Conservation (phyloP, 2,329 filamentous ascomycete genomes). For the Aspergillus luchuensis region DNA sequence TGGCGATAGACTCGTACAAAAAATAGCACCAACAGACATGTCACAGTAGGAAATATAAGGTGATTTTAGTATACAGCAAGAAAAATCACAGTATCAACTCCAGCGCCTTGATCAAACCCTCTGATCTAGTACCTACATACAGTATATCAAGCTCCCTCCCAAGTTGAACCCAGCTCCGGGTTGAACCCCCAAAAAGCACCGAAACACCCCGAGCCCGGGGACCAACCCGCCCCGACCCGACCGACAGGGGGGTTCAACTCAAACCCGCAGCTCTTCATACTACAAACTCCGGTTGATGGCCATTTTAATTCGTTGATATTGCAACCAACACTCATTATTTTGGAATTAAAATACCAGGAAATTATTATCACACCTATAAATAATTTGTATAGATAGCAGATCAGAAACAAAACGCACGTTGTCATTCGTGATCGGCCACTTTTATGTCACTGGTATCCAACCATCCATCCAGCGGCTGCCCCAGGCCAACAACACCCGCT, state of each 20-base stretch:
- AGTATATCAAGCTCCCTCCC: neutral
- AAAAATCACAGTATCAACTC: neutral
- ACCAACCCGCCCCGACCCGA: neutral
- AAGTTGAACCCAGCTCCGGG: neutral
- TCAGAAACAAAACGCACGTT: neutral
- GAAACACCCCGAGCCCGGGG: neutral
- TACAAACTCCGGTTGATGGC: neutral
- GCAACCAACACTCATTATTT: too few species aligned
- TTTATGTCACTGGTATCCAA: neutral
- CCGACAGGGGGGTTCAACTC: neutral
- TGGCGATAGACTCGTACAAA: too few species aligned
- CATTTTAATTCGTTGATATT: neutral
- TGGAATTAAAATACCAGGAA: too few species aligned
- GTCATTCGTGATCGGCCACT: neutral
- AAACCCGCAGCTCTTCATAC: neutral
- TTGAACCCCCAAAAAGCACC: neutral
- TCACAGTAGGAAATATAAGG: neutral
- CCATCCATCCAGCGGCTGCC: neutral
- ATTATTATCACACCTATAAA: neutral
- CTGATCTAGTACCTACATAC: neutral
- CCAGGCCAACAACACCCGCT: neutral
- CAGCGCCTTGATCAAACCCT: neutral
- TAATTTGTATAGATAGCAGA: neutral
- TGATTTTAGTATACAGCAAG: accelerated
- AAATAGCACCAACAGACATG: too few species aligned